These are phyloP conservation scores for Inga oerstediana DNA, from an alignment of 306 rosid genomes.

Conservation along the genomic window DNA sequence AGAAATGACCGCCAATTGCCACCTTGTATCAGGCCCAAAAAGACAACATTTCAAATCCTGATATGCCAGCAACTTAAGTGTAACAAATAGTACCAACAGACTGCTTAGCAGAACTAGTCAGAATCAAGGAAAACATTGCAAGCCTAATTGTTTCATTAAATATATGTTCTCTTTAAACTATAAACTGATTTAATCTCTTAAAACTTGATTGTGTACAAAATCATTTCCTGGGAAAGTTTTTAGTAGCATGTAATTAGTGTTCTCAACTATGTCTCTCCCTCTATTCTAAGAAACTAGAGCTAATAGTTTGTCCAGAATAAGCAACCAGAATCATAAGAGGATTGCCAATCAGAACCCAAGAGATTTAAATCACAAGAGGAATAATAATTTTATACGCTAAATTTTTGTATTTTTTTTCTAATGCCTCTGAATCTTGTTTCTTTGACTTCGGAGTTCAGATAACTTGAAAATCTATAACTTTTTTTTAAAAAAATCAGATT, in stretches of 20 bases:
- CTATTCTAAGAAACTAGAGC: not conserved
- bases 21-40: not conserved
- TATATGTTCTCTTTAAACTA: not conserved
- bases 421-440: not conserved
- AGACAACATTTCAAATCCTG: not conserved
- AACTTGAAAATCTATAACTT: not conserved
- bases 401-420: not conserved
- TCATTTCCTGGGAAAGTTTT: slow-evolving; percentile 2
- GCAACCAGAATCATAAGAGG: not conserved
- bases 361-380: not conserved
- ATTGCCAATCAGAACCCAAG: not conserved
- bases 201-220: slow-evolving; percentile 1
- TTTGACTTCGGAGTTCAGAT: not conserved
- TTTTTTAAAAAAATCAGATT: not conserved
- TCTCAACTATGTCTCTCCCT: not conserved
- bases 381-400: not conserved
- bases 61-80: not conserved
- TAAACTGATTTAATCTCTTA: not conserved
- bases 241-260: not conserved
- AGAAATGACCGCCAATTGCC: slow-evolving; percentile 8
- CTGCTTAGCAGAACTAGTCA: not conserved
- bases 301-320: not conserved
- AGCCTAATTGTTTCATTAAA: not conserved
- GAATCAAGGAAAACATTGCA: not conserved
- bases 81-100: not conserved